Base-by-base conservation (phyloP, 768 basidiomycete genomes). In the Rhizopogon sp. region DNA sequence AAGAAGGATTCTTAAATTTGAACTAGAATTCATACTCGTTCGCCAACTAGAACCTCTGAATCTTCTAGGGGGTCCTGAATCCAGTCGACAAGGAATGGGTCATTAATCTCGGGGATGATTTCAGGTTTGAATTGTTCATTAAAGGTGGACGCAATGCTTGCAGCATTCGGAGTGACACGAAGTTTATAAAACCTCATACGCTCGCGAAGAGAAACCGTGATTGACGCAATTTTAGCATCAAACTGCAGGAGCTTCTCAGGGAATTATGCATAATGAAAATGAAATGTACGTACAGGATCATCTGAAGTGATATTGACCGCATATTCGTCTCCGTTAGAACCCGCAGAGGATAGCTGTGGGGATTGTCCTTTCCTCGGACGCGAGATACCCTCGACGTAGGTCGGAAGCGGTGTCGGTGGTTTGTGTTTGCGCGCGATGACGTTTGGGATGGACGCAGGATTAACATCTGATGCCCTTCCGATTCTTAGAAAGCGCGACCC, bases 171-270 rank as follows among this genome's bases (percentile, higher is more conserved):
- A 22, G 83, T 92, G 53, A 85, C 87, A 51, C 79, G 80, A 54
- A 91, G 75, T 68, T 91, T 91, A 70, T 92, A 92, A 66, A 92
- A 92, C 31, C 84, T 79, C 90, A 92, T 91, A 51, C 90, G 76
- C 52, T 91, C 90, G 25, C 88, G 82, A 41, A 93, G 76, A 3
- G 90, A 90, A 40, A 82, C 70, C 1, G 80, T 79, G 17, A 91
- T 84, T 4, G 83, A 82, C 3, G 84, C 77, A 28, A 96, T 78
- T 64, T 93, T 93, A 22, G 79, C 77, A 56, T 90, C 84, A 56
- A 93, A 88, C 89, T 91, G 51, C 11, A 33, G 20, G 31, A 43
- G 7, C 29, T 31, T 6, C 10, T 58, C 14, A 58, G 55, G 13
- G 14, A 28, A 16, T 29, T 29, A 60, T 35, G 29, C 39, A 14